A percentile compares a stretch with the other conserved stretches of the same genome.
Conservation (phyloP, 2,329 filamentous ascomycete genomes). For the Aureobasidium melanogenum region DNA sequence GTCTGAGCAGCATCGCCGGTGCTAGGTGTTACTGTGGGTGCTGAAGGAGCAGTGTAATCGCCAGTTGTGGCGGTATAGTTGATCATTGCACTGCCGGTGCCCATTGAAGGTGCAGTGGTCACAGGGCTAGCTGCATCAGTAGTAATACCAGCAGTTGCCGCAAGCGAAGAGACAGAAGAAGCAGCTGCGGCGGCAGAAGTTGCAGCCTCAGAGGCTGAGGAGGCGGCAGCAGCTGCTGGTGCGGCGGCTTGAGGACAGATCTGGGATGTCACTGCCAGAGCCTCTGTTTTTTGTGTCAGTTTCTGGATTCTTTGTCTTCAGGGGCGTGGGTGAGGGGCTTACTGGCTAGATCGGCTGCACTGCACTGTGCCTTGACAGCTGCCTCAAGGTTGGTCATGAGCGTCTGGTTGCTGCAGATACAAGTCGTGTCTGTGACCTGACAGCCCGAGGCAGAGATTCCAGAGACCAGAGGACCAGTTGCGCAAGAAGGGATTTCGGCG, state of each 20-base stretch:
- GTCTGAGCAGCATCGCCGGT: not conserved
- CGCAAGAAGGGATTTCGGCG: not conserved
- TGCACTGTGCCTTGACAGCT: not conserved
- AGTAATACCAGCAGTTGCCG: not conserved
- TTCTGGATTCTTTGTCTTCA: not conserved
- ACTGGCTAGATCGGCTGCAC: not conserved
- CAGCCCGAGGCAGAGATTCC: not conserved
- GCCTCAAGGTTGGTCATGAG: not conserved
- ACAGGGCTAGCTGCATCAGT: not conserved
- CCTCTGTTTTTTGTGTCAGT: not conserved
- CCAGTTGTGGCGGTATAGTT: slow-evolving; percentile 7
- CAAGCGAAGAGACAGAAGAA: not conserved
- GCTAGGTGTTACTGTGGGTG: not conserved
- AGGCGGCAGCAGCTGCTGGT: not conserved
- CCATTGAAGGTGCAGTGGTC: not conserved
- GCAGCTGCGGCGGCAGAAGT: not conserved
- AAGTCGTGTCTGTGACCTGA: not conserved
- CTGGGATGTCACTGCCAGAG: not conserved
- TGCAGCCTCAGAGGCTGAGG: not conserved
- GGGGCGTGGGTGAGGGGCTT: not conserved
- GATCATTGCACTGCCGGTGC: not conserved
- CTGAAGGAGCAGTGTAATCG: not conserved
- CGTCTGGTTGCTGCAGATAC: slow-evolving; percentile 5
- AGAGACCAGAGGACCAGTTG: not conserved
- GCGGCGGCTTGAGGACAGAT: not conserved